Percentiles rank a stretch among this genome's conserved stretches.
Evolutionary conservation across 2,329 filamentous ascomycete species (phyloP).

Genomic region (Aspergillus neoniger): DNA sequence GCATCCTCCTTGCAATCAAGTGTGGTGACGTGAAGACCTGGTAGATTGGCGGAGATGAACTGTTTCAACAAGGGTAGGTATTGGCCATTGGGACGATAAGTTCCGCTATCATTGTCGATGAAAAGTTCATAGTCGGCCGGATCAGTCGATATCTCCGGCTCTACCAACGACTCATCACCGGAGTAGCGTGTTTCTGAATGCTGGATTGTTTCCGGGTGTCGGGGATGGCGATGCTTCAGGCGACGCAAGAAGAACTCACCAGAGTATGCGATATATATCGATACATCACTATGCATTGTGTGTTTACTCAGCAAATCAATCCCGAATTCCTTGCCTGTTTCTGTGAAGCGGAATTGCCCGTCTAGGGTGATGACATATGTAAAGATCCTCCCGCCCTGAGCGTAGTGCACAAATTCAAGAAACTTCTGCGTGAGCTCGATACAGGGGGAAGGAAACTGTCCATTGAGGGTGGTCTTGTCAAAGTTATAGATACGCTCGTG

Average conservation of each 20-base stretch:
- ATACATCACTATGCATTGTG: slow-evolving; percentile 94
- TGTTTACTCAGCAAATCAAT: slow-evolving; percentile 93
- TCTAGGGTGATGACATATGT: slow-evolving; percentile 92
- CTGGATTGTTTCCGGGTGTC: slow-evolving; percentile 30
- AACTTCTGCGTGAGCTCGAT: slow-evolving; percentile 75
- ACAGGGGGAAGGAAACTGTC: slow-evolving; percentile 66
- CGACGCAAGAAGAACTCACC: slow-evolving; percentile 90
- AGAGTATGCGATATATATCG: slow-evolving; percentile 85
- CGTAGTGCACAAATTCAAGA: slow-evolving; percentile 81
- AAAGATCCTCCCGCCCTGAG: slow-evolving; percentile 81
- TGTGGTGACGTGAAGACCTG: slow-evolving; percentile 71
- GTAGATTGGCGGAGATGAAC: slow-evolving; percentile 73
- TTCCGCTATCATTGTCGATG: slow-evolving; percentile 95
- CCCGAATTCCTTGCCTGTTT: slow-evolving; percentile 93
- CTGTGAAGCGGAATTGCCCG: slow-evolving; percentile 83
- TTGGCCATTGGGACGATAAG: slow-evolving; percentile 82
- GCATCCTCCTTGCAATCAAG: slow-evolving; percentile 74
- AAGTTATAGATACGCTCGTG: slow-evolving; percentile 89
- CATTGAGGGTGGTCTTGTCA: slow-evolving; percentile 72
- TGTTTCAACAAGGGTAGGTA: slow-evolving; percentile 69
- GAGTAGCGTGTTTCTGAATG: slow-evolving; percentile 38
- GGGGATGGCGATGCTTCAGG: slow-evolving; percentile 53
- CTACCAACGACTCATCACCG: slow-evolving; percentile 36
- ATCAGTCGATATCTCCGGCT: slow-evolving; percentile 53
- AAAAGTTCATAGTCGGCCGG: slow-evolving; percentile 74